Evolutionary conservation across 208 protist species (phyloP), one percentile per base, ranked within the genome.

Genomic region (Blechomonas ayalai): DNA sequence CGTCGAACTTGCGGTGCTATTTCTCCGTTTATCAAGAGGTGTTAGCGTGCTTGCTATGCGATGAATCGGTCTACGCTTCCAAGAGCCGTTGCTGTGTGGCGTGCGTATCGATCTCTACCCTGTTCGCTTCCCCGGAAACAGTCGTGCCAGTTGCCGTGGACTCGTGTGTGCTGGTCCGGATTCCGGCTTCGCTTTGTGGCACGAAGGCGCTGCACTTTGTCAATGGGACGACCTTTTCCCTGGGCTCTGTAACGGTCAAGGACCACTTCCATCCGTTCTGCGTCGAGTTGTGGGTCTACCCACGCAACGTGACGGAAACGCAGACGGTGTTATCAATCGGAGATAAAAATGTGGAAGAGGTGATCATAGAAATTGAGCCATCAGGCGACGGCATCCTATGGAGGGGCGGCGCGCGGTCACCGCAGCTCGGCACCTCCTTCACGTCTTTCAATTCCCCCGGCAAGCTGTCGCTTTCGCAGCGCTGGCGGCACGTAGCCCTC

Each of bases 401-500:
- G 82, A 51, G 66, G 27, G 86, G 80, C 41, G 86, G 86, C 3
- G 67, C 73, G 20, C 73, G 86, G 34, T 85, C 79, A 13, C 78
- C 86, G 15, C 81, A 77, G 32, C 67, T 90, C 31, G 82, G 82
- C 19, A 40, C 71, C 2, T 91, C 86, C 13, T 87, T 81, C 52
- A 73, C 77, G 15, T 67, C 60, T 22, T 89, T 71, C 53, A 52
- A 44, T 0, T 72, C 69, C 39, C 66, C 77, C 2, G 70, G 62
- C 12, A 69, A 80, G 33, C 44, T 83, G 28, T 45, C 62, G 19
- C 59, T 61, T 36, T 55, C 44, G 23, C 50, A 86, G 44, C 59
- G 76, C 18, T 95, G 87, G 87, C 90, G 77, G 68, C 81, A 92
- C 49, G 78, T 95, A 4, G 87, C 71, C n/a, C 78, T 95, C 23